phyloP scores from a whole-genome alignment of 306 rosid species.

The Mimosa bimucronata region DNA sequence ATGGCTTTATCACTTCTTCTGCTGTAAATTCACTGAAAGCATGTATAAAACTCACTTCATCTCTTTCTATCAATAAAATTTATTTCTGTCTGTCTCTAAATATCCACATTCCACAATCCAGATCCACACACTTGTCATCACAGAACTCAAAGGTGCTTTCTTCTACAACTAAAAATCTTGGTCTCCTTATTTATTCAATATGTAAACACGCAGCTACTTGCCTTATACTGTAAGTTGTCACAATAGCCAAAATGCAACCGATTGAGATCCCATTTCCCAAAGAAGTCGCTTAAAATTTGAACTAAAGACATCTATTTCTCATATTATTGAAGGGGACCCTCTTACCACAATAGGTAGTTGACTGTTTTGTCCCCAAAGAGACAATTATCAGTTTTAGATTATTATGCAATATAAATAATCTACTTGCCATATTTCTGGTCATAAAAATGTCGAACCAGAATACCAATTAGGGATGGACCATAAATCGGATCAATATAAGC shows the following conservation, averaged over 20 bases:
- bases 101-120: too few relatives aligned
- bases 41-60: too few relatives aligned
- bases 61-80: not conserved
- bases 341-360: not conserved
- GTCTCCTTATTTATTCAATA: not conserved
- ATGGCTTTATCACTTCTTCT: not conserved
- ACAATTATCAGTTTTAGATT: not conserved
- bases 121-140: not conserved
- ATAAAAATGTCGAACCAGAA: not conserved
- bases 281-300: not conserved
- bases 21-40: not conserved
- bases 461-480: constrained; percentile 11
- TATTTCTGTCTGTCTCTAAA: not conserved
- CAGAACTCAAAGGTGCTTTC: not conserved
- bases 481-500: constrained; percentile 15
- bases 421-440: not conserved
- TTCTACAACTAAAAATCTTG: not conserved
- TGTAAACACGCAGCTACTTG: not conserved
- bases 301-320: not conserved
- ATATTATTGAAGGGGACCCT: not conserved
- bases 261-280: not conserved
- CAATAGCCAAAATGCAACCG: not conserved
- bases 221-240: not conserved
- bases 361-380: too few relatives aligned
- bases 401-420: not conserved